Base-by-base conservation (phyloP, 371 early-diverging fungal species). In the Lichtheimia hyalospora region DNA sequence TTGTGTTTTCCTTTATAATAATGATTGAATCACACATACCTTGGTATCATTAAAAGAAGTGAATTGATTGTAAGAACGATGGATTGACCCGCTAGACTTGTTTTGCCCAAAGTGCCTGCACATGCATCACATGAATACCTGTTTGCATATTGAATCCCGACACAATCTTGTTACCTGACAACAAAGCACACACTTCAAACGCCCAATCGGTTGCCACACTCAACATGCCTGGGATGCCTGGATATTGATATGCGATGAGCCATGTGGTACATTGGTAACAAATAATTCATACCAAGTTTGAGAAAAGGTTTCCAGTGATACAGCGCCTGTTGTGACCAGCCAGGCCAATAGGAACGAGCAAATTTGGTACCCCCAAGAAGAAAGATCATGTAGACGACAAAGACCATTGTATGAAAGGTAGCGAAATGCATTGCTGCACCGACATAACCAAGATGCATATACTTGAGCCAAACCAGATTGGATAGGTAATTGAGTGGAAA, bases 131-230 rank as follows among this genome's bases (percentile, higher is more conserved):
- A 2, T 56, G 28, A 40, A 3, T 7, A 6, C 1, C 27, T 20
- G 13, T 3, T 56, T 3, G 10, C 27, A 16, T 5, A 61, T 46
- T 12, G 2, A 23, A 21, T 21, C 4, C 18, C 13, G 16, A 43
- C 12, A 7, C 7, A n/a, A 44, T 42, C 15, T 16, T 18, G 2
- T 53, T 57, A 64, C 65, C 77, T 18, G 79, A 63, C 16, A 73
- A 39, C 12, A 79, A 62, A n/a, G 75, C 79, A 58, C 79, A 79
- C 5, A 79, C 68, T 64, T 79, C 79, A 52, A 79, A 79, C 1
- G 79, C 79, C 79, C 79, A 79, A 41, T 79, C 79, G 0, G 74
- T 73, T 1, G 73, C 67, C 1, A 75, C 69, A 57, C 79, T 79
- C 15, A 79, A 49, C 79, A 79, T 79, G 0, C 79, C 79, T 6